Percentiles rank a stretch among this genome's conserved stretches.
These are phyloP conservation scores for Neurospora terricola DNA, from an alignment of 495 filamentous ascomycete species.

Conservation along the genomic window DNA sequence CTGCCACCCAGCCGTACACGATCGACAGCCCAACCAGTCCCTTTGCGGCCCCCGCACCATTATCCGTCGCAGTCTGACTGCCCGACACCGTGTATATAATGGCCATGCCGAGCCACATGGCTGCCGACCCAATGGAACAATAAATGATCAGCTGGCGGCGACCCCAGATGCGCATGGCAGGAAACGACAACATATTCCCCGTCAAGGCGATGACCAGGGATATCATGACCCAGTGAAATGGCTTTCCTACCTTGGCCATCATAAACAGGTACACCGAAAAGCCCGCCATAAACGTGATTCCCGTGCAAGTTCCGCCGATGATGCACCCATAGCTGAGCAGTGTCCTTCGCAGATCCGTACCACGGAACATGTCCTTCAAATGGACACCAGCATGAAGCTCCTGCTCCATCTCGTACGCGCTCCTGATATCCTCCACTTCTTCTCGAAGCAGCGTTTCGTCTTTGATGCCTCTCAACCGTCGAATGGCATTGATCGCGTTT, in stretches of 20 bases:
- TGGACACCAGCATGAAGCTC: constrained; percentile 16
- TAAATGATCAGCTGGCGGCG: constrained; percentile 13
- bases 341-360: constrained; percentile 21
- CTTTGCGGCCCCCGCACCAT: constrained; percentile 6
- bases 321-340: constrained; percentile 16
- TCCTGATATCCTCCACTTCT: constrained; percentile 23
- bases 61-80: neutral
- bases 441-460: constrained; percentile 18
- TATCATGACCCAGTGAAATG: constrained; percentile 25
- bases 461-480: constrained; percentile 15
- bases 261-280: constrained; percentile 25
- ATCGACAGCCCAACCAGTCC: constrained; percentile 15
- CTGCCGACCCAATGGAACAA: constrained; percentile 13
- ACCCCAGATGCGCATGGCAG: constrained; percentile 18
- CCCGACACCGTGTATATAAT: constrained; percentile 14
- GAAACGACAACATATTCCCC: constrained; percentile 21
- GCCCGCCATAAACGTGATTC: constrained; percentile 21
- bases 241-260: constrained; percentile 18
- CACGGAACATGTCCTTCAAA: constrained; percentile 20
- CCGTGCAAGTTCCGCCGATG: constrained; percentile 18
- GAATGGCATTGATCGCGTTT: constrained; percentile 21
- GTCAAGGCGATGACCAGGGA: constrained; percentile 21
- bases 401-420: constrained; percentile 15
- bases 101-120: constrained; percentile 19
- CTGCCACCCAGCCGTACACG: constrained; percentile 25